phyloP scores from a whole-genome alignment of 371 early-diverging fungal genomes.

The Mortierella sp. region DNA sequence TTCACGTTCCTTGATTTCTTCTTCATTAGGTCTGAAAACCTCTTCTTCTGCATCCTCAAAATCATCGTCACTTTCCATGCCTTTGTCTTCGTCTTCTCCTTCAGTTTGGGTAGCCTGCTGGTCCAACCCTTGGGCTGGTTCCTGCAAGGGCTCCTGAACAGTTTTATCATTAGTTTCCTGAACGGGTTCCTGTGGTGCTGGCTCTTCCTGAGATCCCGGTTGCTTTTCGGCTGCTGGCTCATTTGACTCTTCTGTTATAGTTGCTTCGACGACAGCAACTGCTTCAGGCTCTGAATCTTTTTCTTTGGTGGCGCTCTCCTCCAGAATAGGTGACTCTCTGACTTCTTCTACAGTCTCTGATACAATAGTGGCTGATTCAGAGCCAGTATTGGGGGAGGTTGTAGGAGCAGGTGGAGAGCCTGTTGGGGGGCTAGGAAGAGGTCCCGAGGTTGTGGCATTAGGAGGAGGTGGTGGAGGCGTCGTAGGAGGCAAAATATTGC shows the following conservation, averaged over 20 bases:
- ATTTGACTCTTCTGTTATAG: not conserved
- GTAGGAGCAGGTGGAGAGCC: not conserved
- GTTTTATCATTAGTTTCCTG: not conserved
- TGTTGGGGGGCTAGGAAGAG: constrained; percentile 24
- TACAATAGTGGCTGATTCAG: not conserved
- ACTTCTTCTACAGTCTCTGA: not conserved
- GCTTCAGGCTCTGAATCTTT: not conserved
- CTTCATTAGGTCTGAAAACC: constrained; percentile 33
- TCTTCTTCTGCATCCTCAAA: constrained; percentile 54
- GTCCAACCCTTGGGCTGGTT: constrained; percentile 12
- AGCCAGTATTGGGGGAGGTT: not conserved
- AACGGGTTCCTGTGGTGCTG: not conserved
- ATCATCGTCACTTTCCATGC: constrained; percentile 44
- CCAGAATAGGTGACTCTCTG: not conserved
- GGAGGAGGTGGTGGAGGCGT: constrained; percentile 41
- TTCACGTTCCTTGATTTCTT: constrained; percentile 49
- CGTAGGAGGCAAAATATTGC: constrained; percentile 39
- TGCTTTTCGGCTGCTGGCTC: constrained; percentile 3
- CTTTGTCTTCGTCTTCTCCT: constrained; percentile 30
- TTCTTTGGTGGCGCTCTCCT: not conserved
- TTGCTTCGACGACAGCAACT: not conserved
- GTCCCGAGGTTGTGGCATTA: not conserved
- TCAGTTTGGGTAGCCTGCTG: constrained; percentile 3
- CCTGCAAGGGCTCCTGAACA: constrained; percentile 2
- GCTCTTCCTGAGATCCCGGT: not conserved